A percentile compares a stretch with the other conserved stretches of the same genome.
Conservation (phyloP, 306 rosid species). For the Quercus dentata region DNA sequence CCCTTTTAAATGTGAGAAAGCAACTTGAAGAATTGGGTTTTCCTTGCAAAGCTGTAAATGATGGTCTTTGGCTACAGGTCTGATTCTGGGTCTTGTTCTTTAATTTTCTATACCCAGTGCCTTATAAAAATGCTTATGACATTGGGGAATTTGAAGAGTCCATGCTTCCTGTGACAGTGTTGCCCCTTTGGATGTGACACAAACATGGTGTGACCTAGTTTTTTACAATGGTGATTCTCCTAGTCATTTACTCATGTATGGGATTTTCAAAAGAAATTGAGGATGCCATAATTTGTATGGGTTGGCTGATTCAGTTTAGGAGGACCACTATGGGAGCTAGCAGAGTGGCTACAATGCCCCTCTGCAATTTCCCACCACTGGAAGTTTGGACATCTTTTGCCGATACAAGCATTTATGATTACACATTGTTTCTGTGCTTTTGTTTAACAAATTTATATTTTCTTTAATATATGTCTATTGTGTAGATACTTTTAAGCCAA, state of each 20-base stretch:
- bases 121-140: background rate
- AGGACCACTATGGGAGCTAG: background rate
- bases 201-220: background rate
- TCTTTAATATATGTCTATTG: slow-evolving; percentile 11
- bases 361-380: background rate
- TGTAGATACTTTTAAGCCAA: slow-evolving; percentile 96
- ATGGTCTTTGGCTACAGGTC: slow-evolving; percentile 98
- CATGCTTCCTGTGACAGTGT: background rate
- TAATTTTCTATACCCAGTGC: background rate
- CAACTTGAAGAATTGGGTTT: slow-evolving; percentile 90
- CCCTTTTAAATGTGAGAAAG: slow-evolving; percentile 82
- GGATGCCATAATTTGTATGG: background rate
- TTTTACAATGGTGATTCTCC: background rate
- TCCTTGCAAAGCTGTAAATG: slow-evolving; percentile 99
- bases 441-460: slow-evolving; percentile 17
- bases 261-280: background rate
- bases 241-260: background rate
- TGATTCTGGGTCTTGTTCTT: slow-evolving; percentile 15
- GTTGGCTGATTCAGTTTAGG: background rate
- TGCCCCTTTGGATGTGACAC: background rate
- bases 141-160: background rate
- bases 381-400: background rate
- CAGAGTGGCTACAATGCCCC: background rate
- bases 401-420: background rate
- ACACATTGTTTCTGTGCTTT: background rate